Conservation (phyloP, 1,284 basidiomycete genomes). For the Violaceomyces palustris region DNA sequence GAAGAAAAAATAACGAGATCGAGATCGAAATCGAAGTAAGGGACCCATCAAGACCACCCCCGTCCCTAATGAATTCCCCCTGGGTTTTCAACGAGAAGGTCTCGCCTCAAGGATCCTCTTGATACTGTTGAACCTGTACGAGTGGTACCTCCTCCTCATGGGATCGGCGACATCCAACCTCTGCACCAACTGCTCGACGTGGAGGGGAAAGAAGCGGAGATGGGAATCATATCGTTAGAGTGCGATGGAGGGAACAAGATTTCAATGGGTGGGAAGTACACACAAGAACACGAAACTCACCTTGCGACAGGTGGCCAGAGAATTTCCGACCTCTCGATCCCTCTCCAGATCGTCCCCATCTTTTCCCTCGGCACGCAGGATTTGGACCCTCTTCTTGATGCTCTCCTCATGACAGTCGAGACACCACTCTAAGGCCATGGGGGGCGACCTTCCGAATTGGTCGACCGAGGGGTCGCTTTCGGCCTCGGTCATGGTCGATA, state of each 20-base stretch:
- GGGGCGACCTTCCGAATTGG: conserved; percentile 6
- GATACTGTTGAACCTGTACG: conserved; percentile 15
- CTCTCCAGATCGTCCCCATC: neutral
- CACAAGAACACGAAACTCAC: no score
- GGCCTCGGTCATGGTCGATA: conserved; percentile 13
- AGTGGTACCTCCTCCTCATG: conserved; percentile 25
- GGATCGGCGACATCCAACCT: conserved; percentile 27
- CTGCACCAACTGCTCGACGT: conserved; percentile 3
- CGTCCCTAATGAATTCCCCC: no score
- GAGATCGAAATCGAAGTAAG: no score
- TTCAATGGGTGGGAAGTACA: no score
- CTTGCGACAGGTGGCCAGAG: no score
- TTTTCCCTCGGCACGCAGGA: neutral
- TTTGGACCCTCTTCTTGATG: neutral
- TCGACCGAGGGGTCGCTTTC: conserved; percentile 18
- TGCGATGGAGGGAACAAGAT: no score
- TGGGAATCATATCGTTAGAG: no score
- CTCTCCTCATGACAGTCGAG: conserved; percentile 17
- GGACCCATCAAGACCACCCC: no score
- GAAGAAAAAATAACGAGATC: no score
- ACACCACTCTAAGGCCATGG: conserved; percentile 43
- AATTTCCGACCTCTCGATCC: no score
- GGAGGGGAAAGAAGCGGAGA: neutral
- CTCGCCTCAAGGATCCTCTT: no score
- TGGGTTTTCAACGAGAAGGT: no score